Percentiles rank a stretch among this genome's conserved stretches.
phyloP scores from a whole-genome alignment of 768 basidiomycete genomes.

The Podaxis rugospora region DNA sequence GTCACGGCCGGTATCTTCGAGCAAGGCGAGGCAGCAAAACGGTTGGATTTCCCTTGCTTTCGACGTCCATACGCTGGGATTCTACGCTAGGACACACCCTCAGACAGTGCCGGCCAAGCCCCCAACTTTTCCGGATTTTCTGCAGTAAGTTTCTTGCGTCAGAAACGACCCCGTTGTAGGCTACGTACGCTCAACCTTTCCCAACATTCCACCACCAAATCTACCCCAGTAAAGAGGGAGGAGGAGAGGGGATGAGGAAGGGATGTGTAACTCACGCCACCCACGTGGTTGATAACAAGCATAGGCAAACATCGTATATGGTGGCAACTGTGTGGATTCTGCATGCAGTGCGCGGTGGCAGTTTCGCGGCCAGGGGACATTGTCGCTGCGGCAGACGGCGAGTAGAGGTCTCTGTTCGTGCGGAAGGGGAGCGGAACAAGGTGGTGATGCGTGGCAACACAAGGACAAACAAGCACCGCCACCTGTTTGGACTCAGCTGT shows the following conservation, averaged over 20 bases:
- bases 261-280: neutral
- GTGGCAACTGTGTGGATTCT: neutral
- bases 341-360: neutral
- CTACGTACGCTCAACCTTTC: neutral
- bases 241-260: neutral
- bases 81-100: neutral
- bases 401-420: neutral
- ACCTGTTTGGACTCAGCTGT: conserved; percentile 15
- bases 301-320: neutral
- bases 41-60: conserved; percentile 9
- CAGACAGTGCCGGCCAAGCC: neutral
- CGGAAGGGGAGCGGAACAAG: conserved; percentile 4
- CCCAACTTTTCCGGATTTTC: neutral
- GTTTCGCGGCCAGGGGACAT: neutral
- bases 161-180: neutral
- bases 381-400: neutral
- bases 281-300: neutral
- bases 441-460: conserved; percentile 10
- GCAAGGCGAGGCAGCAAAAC: conserved; percentile 4
- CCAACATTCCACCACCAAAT: neutral
- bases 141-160: neutral
- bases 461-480: conserved; percentile 26
- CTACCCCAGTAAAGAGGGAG: neutral
- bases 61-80: conserved; percentile 7
- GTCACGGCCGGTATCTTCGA: conserved; percentile 11